These are phyloP conservation scores for Kwoniella bestiolae DNA, from an alignment of 768 basidiomycete species.

Conservation along the genomic window DNA sequence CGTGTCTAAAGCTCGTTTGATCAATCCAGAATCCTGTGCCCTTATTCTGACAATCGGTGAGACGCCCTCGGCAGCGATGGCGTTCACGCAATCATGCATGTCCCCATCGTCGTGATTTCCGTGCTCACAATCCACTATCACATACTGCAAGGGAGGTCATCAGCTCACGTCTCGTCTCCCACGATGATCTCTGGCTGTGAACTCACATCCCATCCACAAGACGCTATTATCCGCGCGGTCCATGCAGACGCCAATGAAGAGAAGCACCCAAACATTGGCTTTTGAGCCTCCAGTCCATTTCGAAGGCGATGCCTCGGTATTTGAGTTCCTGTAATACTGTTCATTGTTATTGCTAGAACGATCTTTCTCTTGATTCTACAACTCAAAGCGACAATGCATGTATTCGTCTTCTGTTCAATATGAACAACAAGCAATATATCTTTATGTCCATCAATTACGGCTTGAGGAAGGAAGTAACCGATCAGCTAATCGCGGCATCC, in stretches of 20 bases:
- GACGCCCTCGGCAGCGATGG: slow-evolving; percentile 37
- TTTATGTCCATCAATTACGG: no score
- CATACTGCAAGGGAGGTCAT: slow-evolving; percentile 1
- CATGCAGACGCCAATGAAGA: slow-evolving; percentile 13
- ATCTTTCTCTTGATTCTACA: no score
- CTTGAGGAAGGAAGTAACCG: no score
- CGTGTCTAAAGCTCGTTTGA: slow-evolving; percentile 55
- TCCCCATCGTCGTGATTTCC: slow-evolving; percentile 57
- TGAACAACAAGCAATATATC: no score
- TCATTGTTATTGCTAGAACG: neutral
- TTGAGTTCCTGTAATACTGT: neutral
- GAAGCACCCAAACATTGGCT: slow-evolving; percentile 25
- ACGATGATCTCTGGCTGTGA: no score
- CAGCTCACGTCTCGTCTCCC: neutral
- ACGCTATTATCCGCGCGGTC: slow-evolving; percentile 28
- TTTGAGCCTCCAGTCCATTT: slow-evolving; percentile 15
- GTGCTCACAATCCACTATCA: slow-evolving; percentile 36
- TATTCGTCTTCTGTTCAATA: no score
- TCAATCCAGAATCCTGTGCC: slow-evolving; percentile 28
- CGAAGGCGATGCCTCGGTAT: slow-evolving; percentile 21
- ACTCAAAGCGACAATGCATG: no score
- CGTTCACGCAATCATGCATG: slow-evolving; percentile 52
- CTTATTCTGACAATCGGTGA: slow-evolving; percentile 48
- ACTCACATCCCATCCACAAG: slow-evolving; percentile 33
- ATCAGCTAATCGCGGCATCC: no score